phyloP scores from a whole-genome alignment of 202 grass and related monocot genomes.

The Cymbopogon flexuosus region DNA sequence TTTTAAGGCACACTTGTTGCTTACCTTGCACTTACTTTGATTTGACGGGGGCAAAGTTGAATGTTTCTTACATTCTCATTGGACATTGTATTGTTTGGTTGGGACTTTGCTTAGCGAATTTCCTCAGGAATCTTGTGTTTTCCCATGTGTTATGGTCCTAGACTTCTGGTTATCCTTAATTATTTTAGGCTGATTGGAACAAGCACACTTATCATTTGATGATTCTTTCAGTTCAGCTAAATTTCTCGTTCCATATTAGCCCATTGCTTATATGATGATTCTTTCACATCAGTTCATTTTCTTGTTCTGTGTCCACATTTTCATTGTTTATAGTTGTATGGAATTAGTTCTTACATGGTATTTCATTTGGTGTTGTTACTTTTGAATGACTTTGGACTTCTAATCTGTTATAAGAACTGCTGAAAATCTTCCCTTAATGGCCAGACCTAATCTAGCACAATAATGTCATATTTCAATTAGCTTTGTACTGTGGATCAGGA shows the following conservation, averaged over 20 bases:
- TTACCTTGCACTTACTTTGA: not conserved
- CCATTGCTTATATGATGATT: constrained; percentile 12
- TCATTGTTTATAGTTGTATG: not conserved
- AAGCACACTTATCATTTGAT: constrained; percentile 4
- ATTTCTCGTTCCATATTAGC: not conserved
- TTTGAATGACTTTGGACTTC: not conserved
- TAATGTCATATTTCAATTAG: no score
- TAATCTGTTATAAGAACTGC: not conserved
- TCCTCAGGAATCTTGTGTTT: not conserved
- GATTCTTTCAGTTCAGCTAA: not conserved
- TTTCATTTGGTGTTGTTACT: not conserved
- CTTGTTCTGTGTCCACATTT: not conserved
- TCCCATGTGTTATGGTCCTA: not conserved
- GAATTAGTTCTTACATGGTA: not conserved
- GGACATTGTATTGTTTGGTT: constrained; percentile 9
- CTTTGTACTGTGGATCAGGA: no score
- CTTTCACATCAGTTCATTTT: not conserved
- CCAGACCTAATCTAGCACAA: no score
- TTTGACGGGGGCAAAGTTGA: not conserved
- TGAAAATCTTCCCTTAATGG: no score
- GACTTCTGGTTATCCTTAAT: not conserved
- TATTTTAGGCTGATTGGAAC: not conserved
- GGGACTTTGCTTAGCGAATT: not conserved
- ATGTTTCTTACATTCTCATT: not conserved
- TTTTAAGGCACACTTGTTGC: not conserved